Evolutionary conservation across 495 filamentous ascomycete genomes (phyloP), one percentile per base, ranked within the genome.

Genomic region (Hypoxylon rickii): DNA sequence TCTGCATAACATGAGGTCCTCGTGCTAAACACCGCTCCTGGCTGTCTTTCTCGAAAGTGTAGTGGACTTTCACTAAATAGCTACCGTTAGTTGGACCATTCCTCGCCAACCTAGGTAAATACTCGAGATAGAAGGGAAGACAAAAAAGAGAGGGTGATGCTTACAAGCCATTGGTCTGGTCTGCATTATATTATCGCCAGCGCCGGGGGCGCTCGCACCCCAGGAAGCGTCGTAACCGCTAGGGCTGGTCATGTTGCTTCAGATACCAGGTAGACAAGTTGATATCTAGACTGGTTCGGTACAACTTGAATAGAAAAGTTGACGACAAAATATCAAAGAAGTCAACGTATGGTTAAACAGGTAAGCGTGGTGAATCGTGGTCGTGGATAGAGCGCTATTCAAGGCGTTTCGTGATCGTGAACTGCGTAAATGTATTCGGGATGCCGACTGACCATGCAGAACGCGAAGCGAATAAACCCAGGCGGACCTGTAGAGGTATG

Each of bases 11-110:
- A 48, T 92, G 84, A 36, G 90, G 89, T 81, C 91, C 90, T 64
- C 93, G 85, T 53, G 95, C 93, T 20, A 98, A 76, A 73, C 94
- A 97, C 66, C 93, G 89, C 18, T 91, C 88, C 71, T 92, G 90
- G 70, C 83, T 87, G 37, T 90, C 87, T 64, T 89, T 86, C 65
- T 97, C 92, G 72, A 97, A 97, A 16, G 92, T 95, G 71, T 98
- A 98, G 33, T 94, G 86, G 19, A 98, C 90, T 79, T 98, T 97
- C 71, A 97, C 89, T 90, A 68, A 51, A 68, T 49, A 29, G 22
- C n/a, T 32, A 31, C 22, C 21, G 54, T 72, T 55, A 72, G 72
- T 58, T 17, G 18, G 38, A 47, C 6, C 18, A 10, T 11, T 1
- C n/a, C 7, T 41, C 5, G n/a, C n/a, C n/a, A n/a, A n/a, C n/a